These are phyloP conservation scores for Phytomonas sp. DNA, from an alignment of 208 protist species.

Conservation along the genomic window DNA sequence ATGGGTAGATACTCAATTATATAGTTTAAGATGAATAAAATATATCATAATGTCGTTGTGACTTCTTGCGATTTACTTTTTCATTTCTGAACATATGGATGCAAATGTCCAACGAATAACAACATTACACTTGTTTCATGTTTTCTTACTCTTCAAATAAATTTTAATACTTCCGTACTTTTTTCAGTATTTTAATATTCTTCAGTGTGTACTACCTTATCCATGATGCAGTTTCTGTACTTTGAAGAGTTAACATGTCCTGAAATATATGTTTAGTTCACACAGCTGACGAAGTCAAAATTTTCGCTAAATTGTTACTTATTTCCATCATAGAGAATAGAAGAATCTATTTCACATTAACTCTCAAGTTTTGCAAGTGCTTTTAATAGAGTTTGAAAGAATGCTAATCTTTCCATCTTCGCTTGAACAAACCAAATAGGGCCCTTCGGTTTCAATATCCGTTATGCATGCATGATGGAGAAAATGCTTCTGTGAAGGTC, in stretches of 20 bases:
- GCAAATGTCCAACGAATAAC: background rate
- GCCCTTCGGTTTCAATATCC: conserved; percentile 61
- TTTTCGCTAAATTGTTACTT: too few species aligned
- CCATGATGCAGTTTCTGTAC: background rate
- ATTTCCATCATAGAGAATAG: background rate
- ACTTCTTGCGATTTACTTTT: background rate
- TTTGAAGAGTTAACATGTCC: background rate
- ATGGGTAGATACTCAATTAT: background rate
- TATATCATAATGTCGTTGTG: background rate
- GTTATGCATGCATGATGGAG: conserved; percentile 45
- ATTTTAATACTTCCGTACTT: background rate
- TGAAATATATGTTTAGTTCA: background rate
- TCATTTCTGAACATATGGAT: background rate
- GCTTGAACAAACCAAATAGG: conserved; percentile 53
- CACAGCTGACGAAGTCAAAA: background rate
- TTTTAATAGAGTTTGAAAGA: conserved; percentile 1
- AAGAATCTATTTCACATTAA: background rate
- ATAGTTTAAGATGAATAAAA: background rate
- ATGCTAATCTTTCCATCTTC: conserved; percentile 44
- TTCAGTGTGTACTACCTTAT: background rate
- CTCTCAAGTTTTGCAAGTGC: background rate
- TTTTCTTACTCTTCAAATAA: background rate
- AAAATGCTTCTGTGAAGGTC: conserved; percentile 19
- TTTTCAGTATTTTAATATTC: background rate
- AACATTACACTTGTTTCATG: background rate